phyloP scores from a whole-genome alignment of 2,329 filamentous ascomycete genomes.

The Mycosphaerella sp. region DNA sequence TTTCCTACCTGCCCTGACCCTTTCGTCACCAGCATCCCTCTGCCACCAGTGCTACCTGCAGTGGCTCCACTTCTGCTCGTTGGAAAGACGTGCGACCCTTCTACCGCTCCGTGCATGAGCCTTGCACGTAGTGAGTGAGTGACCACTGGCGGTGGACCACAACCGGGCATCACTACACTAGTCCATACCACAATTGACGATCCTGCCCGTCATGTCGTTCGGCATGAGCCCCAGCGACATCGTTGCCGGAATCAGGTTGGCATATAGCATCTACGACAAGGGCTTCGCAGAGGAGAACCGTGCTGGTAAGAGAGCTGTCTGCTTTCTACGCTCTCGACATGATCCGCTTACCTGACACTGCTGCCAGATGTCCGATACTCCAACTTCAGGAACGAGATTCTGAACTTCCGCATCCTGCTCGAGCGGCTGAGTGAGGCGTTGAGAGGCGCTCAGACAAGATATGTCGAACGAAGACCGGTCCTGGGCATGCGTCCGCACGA shows the following conservation, averaged over 20 bases:
- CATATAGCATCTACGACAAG: conserved; percentile 17
- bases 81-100: neutral
- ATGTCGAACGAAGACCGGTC: conserved; percentile 1
- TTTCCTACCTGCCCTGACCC: too few species aligned
- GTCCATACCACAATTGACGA: neutral
- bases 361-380: conserved; percentile 17
- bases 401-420: conserved; percentile 17
- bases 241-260: conserved; percentile 15
- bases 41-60: too few species aligned
- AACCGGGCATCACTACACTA: neutral
- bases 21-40: neutral
- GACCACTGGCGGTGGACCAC: neutral
- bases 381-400: conserved; percentile 21
- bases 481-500: neutral
- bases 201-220: conserved; percentile 1
- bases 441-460: conserved; percentile 14
- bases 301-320: conserved; percentile 8
- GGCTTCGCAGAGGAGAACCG: conserved; percentile 19
- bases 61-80: neutral
- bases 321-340: too few species aligned
- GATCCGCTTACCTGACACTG: too few species aligned
- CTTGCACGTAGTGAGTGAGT: neutral
- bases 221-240: conserved; percentile 15
- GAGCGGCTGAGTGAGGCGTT: conserved; percentile 16
- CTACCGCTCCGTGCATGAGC: neutral